Conservation (phyloP, 106 monocot species). For the Cymbidium sinense region DNA sequence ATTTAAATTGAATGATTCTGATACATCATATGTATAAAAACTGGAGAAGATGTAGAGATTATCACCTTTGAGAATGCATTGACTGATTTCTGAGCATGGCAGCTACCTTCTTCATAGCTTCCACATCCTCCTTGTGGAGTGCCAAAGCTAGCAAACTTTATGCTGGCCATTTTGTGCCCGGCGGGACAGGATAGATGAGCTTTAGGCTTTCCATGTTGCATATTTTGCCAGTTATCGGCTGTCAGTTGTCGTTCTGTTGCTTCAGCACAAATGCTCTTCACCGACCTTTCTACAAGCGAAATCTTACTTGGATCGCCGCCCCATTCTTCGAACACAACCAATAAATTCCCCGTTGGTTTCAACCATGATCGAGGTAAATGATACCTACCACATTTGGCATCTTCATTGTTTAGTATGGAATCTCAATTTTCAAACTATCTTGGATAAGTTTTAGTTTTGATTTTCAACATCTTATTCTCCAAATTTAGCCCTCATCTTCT, state of each 20-base stretch:
- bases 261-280: constrained; percentile 43
- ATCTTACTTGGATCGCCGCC: constrained; percentile 45
- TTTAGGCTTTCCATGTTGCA: constrained; percentile 27
- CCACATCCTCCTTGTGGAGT: constrained; percentile 61
- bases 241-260: constrained; percentile 54
- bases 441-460: too few relatives aligned
- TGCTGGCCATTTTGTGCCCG: constrained; percentile 40
- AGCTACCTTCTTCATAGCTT: constrained; percentile 40
- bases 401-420: not conserved
- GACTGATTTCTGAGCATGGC: constrained; percentile 68
- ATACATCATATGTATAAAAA: too few relatives aligned
- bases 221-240: constrained; percentile 16
- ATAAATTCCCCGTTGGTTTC: constrained; percentile 31
- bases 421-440: not conserved
- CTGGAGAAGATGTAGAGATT: not conserved
- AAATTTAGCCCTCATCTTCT: too few relatives aligned
- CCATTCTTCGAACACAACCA: constrained; percentile 26
- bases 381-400: constrained; percentile 25
- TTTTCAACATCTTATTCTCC: too few relatives aligned
- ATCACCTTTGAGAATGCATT: constrained; percentile 58
- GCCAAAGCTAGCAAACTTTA: constrained; percentile 76
- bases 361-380: constrained; percentile 55
- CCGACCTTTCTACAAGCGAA: constrained; percentile 27
- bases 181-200: constrained; percentile 39
- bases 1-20: constrained; percentile 4